phyloP scores from a whole-genome alignment of 1,139 yeast species.

The Geotrichum candidum region DNA sequence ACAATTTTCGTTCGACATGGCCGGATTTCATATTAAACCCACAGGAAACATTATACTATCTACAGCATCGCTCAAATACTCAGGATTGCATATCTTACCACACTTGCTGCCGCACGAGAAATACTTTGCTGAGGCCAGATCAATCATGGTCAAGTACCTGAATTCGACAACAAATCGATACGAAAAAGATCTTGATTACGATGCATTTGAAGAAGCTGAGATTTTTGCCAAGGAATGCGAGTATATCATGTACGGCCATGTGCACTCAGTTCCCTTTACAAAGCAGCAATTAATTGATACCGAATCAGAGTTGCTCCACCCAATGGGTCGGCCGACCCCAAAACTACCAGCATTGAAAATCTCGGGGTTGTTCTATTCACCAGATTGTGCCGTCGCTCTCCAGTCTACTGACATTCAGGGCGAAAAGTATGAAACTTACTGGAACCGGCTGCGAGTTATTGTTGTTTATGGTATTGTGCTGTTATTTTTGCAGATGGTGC shows the following conservation, averaged over 20 bases:
- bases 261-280: constrained; percentile 53
- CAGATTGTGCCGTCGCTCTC: constrained; percentile 73
- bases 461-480: constrained; percentile 43
- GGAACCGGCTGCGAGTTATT: constrained; percentile 34
- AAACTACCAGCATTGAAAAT: constrained; percentile 52
- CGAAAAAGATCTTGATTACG: constrained; percentile 26
- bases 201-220: constrained; percentile 22
- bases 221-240: constrained; percentile 52
- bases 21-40: constrained; percentile 66
- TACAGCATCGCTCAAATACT: constrained; percentile 68
- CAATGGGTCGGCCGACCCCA: constrained; percentile 70
- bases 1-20: constrained; percentile 38
- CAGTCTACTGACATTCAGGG: constrained; percentile 47
- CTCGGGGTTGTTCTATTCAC: constrained; percentile 65
- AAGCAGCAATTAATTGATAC: constrained; percentile 50
- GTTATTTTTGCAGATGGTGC: constrained; percentile 43
- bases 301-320: constrained; percentile 65
- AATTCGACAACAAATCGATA: constrained; percentile 36
- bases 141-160: constrained; percentile 38
- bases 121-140: constrained; percentile 41
- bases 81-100: constrained; percentile 56
- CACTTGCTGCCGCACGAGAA: constrained; percentile 40
- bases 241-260: constrained; percentile 59
- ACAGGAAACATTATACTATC: constrained; percentile 62
- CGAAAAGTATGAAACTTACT: constrained; percentile 47